Conservation (phyloP, 192 early-diverging fungal genomes). For the Phycomyces blakesleeanus region DNA sequence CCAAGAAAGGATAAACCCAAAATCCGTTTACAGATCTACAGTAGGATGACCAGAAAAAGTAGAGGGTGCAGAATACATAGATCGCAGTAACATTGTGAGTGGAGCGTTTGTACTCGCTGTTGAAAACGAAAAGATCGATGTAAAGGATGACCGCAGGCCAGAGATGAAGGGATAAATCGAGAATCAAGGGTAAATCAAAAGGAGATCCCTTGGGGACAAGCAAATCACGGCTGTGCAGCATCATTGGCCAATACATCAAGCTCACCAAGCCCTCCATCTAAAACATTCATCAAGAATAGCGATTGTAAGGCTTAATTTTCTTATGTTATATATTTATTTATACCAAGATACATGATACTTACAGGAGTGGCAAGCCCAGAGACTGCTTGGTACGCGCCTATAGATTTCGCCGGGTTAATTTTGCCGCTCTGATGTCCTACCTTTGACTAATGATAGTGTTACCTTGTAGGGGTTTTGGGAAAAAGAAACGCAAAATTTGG, state of each 20-base stretch:
- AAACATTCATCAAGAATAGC: neutral
- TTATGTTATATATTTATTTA: neutral
- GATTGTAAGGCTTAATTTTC: neutral
- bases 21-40: slow-evolving; percentile 26
- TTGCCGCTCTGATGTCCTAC: no score
- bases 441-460: neutral
- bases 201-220: slow-evolving; percentile 11
- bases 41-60: slow-evolving; percentile 23
- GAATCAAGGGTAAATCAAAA: slow-evolving; percentile 10
- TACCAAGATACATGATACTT: neutral
- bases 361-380: slow-evolving; percentile 24
- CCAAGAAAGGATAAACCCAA: slow-evolving; percentile 33
- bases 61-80: slow-evolving; percentile 20
- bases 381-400: slow-evolving; percentile 12
- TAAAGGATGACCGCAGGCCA: slow-evolving; percentile 19
- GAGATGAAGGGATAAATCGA: slow-evolving; percentile 28
- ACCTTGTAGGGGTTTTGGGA: neutral
- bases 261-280: slow-evolving; percentile 33
- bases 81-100: slow-evolving; percentile 17
- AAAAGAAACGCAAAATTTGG: slow-evolving; percentile 17
- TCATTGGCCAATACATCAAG: slow-evolving; percentile 31
- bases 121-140: slow-evolving; percentile 27
- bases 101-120: slow-evolving; percentile 20
- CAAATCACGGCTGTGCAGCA: slow-evolving; percentile 17
- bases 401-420: neutral